These are phyloP conservation scores for Carex cristatella DNA, from an alignment of 176 grass and related monocot genomes.

Conservation along the genomic window DNA sequence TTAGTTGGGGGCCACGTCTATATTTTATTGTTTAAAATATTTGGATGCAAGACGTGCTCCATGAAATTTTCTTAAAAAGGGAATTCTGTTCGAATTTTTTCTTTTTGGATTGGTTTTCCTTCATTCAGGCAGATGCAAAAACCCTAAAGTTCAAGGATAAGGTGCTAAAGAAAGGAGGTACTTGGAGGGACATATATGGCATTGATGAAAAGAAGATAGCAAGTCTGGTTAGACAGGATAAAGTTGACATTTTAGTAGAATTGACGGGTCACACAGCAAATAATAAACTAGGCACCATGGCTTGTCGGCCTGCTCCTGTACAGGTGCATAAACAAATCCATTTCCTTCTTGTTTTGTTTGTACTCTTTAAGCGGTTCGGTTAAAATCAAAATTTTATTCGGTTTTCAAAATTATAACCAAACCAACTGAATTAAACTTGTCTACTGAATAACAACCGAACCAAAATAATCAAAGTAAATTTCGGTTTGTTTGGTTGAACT, in stretches of 20 bases:
- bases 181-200: slow-evolving; percentile 97
- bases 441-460: no score
- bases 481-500: no score
- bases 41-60: neutral
- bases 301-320: slow-evolving; percentile 82
- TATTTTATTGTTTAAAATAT: neutral
- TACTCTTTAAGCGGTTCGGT: neutral
- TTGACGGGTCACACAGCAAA: slow-evolving; percentile 98
- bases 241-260: slow-evolving; percentile 98
- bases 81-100: slow-evolving; percentile 14
- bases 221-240: slow-evolving; percentile 86
- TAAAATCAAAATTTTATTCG: no score
- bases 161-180: slow-evolving; percentile 83
- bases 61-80: neutral
- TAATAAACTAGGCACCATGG: slow-evolving; percentile 95
- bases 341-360: slow-evolving; percentile 8
- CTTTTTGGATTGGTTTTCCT: slow-evolving; percentile 18
- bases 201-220: slow-evolving; percentile 89
- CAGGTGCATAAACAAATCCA: slow-evolving; percentile 50
- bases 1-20: neutral
- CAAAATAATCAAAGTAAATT: no score
- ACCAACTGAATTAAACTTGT: no score
- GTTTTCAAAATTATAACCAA: no score
- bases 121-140: slow-evolving; percentile 93
- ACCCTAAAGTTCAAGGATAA: slow-evolving; percentile 91